Percentiles rank a stretch among this genome's conserved stretches.
Evolutionary conservation across 495 filamentous ascomycete species (phyloP).

Genomic region (Talaromyces ruber): DNA sequence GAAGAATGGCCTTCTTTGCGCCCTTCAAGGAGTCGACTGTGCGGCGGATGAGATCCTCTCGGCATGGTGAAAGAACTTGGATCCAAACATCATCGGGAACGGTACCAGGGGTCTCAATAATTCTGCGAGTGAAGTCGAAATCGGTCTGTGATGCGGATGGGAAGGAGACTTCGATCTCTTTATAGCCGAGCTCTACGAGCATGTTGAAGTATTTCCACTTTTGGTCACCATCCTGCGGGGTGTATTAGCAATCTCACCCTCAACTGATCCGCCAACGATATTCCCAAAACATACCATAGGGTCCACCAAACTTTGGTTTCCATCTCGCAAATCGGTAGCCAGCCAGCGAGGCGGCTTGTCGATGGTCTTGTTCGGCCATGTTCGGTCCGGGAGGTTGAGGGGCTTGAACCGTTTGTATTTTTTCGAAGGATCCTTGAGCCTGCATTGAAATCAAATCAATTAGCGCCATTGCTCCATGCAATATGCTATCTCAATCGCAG

Average conservation of each 20-base stretch:
- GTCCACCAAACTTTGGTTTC: constrained; percentile 81
- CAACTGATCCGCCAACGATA: neutral
- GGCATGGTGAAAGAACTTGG: constrained; percentile 89
- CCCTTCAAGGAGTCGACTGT: constrained; percentile 88
- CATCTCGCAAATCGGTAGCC: constrained; percentile 77
- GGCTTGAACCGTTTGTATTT: constrained; percentile 83
- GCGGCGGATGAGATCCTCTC: constrained; percentile 82
- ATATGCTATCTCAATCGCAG: neutral
- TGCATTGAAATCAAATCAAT: constrained; percentile 19
- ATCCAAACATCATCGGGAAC: constrained; percentile 93
- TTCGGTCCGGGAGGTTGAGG: constrained; percentile 70
- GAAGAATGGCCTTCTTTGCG: constrained; percentile 90
- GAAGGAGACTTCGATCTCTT: constrained; percentile 96
- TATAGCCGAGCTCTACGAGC: constrained; percentile 89
- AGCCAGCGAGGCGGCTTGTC: constrained; percentile 79
- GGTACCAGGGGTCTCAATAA: constrained; percentile 78
- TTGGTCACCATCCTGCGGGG: constrained; percentile 71
- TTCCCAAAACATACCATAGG: constrained; percentile 59
- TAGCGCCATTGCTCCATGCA: neutral
- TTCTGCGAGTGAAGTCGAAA: constrained; percentile 85
- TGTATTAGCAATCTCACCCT: neutral
- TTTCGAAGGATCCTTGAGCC: constrained; percentile 88
- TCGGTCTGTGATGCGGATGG: constrained; percentile 90
- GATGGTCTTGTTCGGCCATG: constrained; percentile 79
- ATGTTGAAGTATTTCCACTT: constrained; percentile 95